Evolutionary conservation across 768 basidiomycete genomes (phyloP).

Genomic region (Polyporus arcularius): DNA sequence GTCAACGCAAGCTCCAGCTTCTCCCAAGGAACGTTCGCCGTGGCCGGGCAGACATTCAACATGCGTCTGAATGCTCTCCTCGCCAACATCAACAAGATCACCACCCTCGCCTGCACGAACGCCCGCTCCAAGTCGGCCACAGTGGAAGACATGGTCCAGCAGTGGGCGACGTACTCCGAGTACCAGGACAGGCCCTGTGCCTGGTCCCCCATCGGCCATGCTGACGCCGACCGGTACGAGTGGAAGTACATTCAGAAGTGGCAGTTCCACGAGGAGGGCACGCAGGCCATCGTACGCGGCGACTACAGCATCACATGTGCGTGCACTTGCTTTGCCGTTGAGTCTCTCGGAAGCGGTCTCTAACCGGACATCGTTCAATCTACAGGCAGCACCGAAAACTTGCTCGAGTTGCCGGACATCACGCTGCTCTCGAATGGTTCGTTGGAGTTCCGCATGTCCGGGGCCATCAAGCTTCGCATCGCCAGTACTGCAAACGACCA

Average conservation of each 20-base stretch:
- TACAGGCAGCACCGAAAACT: background rate
- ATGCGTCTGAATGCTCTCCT: conserved; percentile 27
- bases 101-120: conserved; percentile 26
- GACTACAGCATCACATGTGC: conserved; percentile 24
- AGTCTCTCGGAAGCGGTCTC: background rate
- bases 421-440: background rate
- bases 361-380: background rate
- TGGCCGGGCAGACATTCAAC: conserved; percentile 30
- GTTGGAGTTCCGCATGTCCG: background rate
- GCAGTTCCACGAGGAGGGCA: conserved; percentile 28
- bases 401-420: background rate
- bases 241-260: conserved; percentile 31
- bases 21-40: conserved; percentile 28
- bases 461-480: background rate
- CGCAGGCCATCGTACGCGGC: conserved; percentile 15
- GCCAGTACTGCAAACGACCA: background rate
- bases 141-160: conserved; percentile 13
- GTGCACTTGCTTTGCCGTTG: background rate
- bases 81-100: conserved; percentile 24
- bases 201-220: conserved; percentile 16
- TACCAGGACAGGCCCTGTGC: conserved; percentile 22
- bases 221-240: conserved; percentile 21
- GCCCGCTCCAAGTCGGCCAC: no score
- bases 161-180: conserved; percentile 26
- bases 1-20: conserved; percentile 15